Evolutionary conservation across 208 protist species (phyloP), one percentile per base, ranked within the genome.

Genomic region (Wallacemonas sp.): DNA sequence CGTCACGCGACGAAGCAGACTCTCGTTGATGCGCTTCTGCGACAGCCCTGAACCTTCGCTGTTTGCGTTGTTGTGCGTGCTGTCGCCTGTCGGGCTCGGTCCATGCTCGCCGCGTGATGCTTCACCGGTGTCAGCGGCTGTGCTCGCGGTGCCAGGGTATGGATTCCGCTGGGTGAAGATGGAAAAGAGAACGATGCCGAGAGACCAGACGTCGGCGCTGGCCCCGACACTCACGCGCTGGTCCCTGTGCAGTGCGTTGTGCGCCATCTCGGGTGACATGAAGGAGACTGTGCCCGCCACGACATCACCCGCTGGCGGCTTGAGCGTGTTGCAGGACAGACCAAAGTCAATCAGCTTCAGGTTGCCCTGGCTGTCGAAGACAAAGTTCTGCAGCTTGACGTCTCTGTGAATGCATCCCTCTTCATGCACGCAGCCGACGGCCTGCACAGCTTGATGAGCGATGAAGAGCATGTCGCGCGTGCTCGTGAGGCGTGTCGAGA

Each of bases 261-360:
- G 85, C 27, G 90, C 90, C 90, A 96, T 96, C 73, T 98, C 92
- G 0, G 94, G 94, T 12, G 94, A 86, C 82, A 97, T 92, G 70
- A 95, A 98, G n/a, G 87, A 88, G 41, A 94, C 76, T 2, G 94
- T 97, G 36, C 94, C 94, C 11, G 86, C 88, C 61, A 96, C 89
- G 19, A 96, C 83, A 46, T 96, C 92, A 8, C 87, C 92, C 9
- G 89, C 65, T 6, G 87, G 76, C 3, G 92, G 89, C 55, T 84
- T 85, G 33, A 87, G 77, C 2, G 80, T 74, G 38, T 57, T 85
- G 54, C 81, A 88, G 8, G 93, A 78, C 1, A 97, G 80, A 4
- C 93, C 93, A 80, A 96, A 97, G 75, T 96, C 91, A 60, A 96
- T 96, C 27, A 97, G 76, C 65, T 93, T 92, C 14, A 95, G 65